Evolutionary conservation across 2,329 filamentous ascomycete species (phyloP).

Genomic region (Colletotrichum spinosum): DNA sequence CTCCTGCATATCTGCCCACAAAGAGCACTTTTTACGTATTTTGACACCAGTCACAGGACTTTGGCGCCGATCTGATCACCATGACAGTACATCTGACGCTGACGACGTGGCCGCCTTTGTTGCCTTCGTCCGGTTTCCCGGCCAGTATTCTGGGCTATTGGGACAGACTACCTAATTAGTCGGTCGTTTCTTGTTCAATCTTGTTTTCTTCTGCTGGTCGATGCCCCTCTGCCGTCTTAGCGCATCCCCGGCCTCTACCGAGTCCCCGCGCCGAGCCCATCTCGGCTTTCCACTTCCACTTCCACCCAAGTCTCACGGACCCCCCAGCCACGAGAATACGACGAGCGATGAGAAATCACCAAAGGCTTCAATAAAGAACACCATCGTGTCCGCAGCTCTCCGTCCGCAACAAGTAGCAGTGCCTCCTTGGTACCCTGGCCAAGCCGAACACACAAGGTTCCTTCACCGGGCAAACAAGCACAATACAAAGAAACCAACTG

Average conservation of each 20-base stretch:
- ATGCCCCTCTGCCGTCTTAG: neutral
- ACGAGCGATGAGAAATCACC: neutral
- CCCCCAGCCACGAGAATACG: constrained; percentile 11
- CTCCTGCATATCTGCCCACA: neutral
- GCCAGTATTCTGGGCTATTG: neutral
- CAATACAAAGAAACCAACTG: neutral
- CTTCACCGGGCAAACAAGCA: neutral
- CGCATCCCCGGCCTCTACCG: neutral
- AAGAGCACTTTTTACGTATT: constrained; percentile 30
- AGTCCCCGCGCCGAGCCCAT: constrained; percentile 1
- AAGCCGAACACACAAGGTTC: constrained; percentile 24
- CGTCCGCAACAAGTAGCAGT: constrained; percentile 6
- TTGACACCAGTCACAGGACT: constrained; percentile 8
- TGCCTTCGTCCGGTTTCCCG: constrained; percentile 12
- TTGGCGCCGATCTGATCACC: constrained; percentile 13
- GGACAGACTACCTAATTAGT: neutral
- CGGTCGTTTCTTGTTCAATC: neutral
- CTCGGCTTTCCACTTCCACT: neutral
- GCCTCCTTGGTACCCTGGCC: neutral
- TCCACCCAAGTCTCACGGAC: neutral
- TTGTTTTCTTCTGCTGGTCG: neutral
- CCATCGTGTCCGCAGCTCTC: constrained; percentile 1
- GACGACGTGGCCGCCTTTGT: neutral
- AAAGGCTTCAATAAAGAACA: neutral
- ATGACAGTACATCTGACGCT: constrained; percentile 4